Evolutionary conservation across 2,329 filamentous ascomycete species (phyloP), one percentile per base, ranked within the genome.

Genomic region (Arthrobotrys entomopaga): DNA sequence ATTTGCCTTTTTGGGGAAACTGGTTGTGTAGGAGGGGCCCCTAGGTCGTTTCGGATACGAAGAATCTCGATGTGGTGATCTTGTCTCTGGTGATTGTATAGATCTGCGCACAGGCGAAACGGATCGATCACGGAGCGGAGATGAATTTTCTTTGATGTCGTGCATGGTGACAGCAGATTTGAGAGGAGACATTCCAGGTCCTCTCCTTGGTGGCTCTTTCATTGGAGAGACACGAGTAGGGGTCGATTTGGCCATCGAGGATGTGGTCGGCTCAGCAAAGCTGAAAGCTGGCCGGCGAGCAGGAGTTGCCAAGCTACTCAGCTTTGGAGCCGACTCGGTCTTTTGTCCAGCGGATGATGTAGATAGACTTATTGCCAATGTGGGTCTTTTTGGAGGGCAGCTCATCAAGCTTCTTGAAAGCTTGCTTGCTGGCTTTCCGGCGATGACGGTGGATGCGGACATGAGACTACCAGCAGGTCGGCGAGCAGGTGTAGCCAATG

Each of bases 311-410:
- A 69, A 34, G 26, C 43, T 69, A 19, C 22, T 61, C 1, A 61
- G 20, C 19, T 61, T 69, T 1, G 4, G 20, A 15, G 48, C 8
- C 11, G 19, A 11, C 13, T 56, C 56, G 1, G 52, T 26, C 16
- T 60, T 56, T 38, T 69, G 60, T 13, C 54, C 48, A 1, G 29
- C 20, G 2, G 56, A 34, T 42, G 65, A 48, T 1, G 65, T 69
- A 2, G 56, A 56, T 3, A 56, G 65, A 1, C 56, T 61, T 3
- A 54, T 7, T 6, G 59, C 53, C 15, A 72, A 19, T 10, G 54
- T 48, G 3, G 67, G 59, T 56, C 67, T 53, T 48, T 72, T 72
- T 8, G 67, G 67, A 8, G 67, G 67, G 19, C 67, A 72, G 48
- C 52, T 72, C 67, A 65, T 72, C 40, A 65, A 42, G 15, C 40